Evolutionary conservation across 108 stramenopile species (phyloP), one percentile per base, ranked within the genome.

Genomic region (Cylindrotheca fusiformis): DNA sequence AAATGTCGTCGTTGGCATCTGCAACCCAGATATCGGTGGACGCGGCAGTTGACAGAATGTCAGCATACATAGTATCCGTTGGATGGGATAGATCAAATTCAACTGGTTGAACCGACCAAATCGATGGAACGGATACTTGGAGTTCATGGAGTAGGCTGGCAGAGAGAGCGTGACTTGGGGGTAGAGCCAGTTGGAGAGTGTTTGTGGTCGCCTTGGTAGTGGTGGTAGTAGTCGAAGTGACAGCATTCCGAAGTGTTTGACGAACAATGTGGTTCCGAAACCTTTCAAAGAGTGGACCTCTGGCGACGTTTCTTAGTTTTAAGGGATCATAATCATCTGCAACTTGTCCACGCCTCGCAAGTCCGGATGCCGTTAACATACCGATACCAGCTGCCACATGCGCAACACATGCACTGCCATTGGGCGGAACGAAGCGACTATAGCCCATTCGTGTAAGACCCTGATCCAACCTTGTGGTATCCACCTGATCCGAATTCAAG

Each of bases 381-480:
- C 65, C 65, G 45, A 66, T 66, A 1, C 65, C 65, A 1, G 55
- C 45, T 1, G 55, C 55, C 14, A 55, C 65, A 1, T 31, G 63
- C 12, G 18, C 5, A 23, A 52, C 17, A 52, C 63, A 63, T 18
- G 47, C 5, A 30, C 4, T 29, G 18, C 14, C 31, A 31, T 14
- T 18, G 21, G 18, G 27, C 20, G 54, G 28, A 30, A 29, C 14
- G 24, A n/a, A 18, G 4, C 19, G 23, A 1, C 32, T 1, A 33
- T 59, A 20, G 0, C 2, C 44, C 60, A 20, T 30, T 4, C 46
- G 18, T 30, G 1, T 1, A 17, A 25, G 0, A 17, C 29, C 1
- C 0, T 32, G 17, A 24, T 22, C 1, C n/a, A 49, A 32, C 48
- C 22, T 29, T 28, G 33, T 6, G 41, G 3, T 10, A 41, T 33